These are phyloP conservation scores for Penicillium concentricum DNA, from an alignment of 2,329 filamentous ascomycete genomes.

Conservation along the genomic window DNA sequence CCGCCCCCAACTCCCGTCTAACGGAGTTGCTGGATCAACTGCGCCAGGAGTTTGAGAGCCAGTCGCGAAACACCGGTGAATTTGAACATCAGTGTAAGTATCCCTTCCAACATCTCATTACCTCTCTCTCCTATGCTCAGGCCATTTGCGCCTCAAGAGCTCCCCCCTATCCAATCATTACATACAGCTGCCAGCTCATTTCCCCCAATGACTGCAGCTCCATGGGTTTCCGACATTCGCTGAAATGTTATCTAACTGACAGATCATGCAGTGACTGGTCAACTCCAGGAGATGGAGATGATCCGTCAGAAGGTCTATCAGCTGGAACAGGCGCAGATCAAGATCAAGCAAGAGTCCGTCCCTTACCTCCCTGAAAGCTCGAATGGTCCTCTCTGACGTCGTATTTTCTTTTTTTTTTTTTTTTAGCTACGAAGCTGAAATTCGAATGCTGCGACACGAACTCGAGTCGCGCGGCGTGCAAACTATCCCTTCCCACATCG, in stretches of 20 bases:
- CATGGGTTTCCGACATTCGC: constrained; percentile 16
- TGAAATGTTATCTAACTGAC: constrained; percentile 30
- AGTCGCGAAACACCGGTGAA: constrained; percentile 76
- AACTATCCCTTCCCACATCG: constrained; percentile 66
- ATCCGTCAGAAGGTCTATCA: constrained; percentile 90
- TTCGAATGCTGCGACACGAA: constrained; percentile 80
- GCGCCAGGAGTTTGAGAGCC: constrained; percentile 84
- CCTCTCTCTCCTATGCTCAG: background rate
- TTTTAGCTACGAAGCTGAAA: constrained; percentile 86
- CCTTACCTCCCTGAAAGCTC: background rate
- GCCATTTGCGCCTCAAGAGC: background rate
- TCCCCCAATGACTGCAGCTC: constrained; percentile 9
- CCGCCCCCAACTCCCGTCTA: constrained; percentile 69
- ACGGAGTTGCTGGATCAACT: constrained; percentile 91
- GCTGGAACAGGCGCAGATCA: constrained; percentile 85
- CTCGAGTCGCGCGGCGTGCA: constrained; percentile 70
- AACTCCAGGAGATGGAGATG: constrained; percentile 93
- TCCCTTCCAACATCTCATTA: background rate
- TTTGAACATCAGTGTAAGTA: constrained; percentile 89
- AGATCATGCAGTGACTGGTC: constrained; percentile 68
- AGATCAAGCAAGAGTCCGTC: constrained; percentile 85
- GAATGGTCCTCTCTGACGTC: background rate
- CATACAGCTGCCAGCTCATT: constrained; percentile 8
- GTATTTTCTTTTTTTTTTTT: constrained; percentile 9
- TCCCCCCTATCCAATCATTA: background rate